phyloP scores from a whole-genome alignment of 1,284 basidiomycete genomes.

The Leucocoprinus gongylophorus region DNA sequence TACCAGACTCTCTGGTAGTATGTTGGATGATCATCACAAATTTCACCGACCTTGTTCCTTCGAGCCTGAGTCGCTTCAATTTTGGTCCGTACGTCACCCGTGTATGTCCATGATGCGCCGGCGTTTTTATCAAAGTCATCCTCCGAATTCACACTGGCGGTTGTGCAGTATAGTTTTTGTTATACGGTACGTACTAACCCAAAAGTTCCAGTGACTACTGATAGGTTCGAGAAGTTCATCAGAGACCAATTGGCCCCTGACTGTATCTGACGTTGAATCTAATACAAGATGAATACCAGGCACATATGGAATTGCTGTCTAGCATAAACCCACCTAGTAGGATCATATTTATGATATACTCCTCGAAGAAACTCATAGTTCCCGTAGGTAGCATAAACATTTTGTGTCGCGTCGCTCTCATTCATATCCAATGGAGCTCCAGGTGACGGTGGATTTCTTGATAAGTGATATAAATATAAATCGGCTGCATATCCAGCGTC shows the following conservation, averaged over 20 bases:
- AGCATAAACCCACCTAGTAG: constrained; percentile 25
- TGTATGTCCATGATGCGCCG: no score
- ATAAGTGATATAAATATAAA: background rate
- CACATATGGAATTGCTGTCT: background rate
- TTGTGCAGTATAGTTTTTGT: no score
- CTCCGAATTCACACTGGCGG: no score
- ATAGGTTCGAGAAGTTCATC: background rate
- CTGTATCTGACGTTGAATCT: constrained; percentile 26
- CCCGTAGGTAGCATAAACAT: constrained; percentile 33
- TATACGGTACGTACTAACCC: no score
- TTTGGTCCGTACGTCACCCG: no score
- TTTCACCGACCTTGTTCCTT: no score
- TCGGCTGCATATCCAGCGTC: background rate
- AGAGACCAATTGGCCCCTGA: constrained; percentile 26
- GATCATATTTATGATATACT: constrained; percentile 36
- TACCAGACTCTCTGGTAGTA: no score
- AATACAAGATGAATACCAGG: background rate
- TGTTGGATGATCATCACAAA: no score
- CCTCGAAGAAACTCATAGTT: constrained; percentile 27
- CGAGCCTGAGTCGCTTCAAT: no score
- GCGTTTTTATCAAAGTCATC: no score
- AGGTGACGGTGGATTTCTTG: constrained; percentile 26
- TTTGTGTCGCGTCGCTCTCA: constrained; percentile 32
- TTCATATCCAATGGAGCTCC: constrained; percentile 34
- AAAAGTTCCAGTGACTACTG: background rate